Evolutionary conservation across 192 early-diverging fungal species (phyloP).

Genomic region (Gonapodya sp.): DNA sequence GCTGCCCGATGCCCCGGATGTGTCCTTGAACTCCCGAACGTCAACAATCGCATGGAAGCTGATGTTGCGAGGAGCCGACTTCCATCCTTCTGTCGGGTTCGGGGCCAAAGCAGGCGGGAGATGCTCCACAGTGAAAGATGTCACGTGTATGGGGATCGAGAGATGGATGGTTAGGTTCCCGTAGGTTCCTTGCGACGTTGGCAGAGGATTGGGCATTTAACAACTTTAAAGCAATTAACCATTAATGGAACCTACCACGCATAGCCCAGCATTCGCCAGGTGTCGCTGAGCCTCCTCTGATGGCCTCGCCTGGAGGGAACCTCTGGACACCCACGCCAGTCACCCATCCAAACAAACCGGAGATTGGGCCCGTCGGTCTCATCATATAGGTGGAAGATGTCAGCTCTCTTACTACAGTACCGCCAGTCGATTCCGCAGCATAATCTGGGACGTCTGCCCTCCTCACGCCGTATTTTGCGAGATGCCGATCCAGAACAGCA

Average conservation of each 20-base stretch:
- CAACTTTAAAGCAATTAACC: background rate
- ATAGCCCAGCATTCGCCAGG: slow-evolving; percentile 10
- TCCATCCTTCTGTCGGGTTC: background rate
- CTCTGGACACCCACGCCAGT: background rate
- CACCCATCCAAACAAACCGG: background rate
- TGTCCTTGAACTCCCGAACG: background rate
- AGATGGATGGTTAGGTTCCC: slow-evolving; percentile 2
- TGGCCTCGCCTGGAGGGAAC: background rate
- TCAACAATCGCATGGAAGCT: background rate
- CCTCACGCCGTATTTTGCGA: background rate
- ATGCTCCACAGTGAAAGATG: slow-evolving; percentile 5
- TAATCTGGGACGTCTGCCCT: background rate
- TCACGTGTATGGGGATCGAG: background rate
- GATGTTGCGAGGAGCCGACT: background rate
- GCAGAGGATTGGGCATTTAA: background rate
- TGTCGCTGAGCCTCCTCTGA: background rate
- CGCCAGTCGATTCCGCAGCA: background rate
- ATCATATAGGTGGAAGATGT: background rate
- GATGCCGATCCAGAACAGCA: background rate
- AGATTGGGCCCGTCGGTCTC: background rate
- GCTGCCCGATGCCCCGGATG: background rate
- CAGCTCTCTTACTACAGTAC: background rate
- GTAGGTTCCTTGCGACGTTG: background rate
- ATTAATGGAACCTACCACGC: background rate
- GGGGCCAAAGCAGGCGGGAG: background rate